These are phyloP conservation scores for Venturia oleaginea DNA, from an alignment of 2,329 filamentous ascomycete genomes.

Conservation along the genomic window DNA sequence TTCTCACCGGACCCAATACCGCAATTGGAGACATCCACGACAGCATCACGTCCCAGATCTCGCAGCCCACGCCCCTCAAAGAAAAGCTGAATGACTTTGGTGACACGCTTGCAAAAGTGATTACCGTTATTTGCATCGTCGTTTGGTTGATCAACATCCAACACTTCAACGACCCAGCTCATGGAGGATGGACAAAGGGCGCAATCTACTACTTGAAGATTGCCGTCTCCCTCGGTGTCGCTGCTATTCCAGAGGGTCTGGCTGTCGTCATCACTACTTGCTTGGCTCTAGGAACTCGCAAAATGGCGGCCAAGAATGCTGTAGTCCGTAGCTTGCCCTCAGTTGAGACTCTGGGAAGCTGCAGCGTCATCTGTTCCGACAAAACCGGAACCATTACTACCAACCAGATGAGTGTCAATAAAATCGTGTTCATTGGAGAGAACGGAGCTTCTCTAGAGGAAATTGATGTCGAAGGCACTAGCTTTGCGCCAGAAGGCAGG, in stretches of 20 bases:
- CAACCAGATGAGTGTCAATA: constrained; percentile 98
- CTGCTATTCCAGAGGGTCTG: constrained; percentile 93
- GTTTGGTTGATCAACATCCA: constrained; percentile 99
- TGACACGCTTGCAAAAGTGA: constrained; percentile 92
- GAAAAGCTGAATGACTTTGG: constrained; percentile 99
- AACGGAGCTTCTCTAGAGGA: constrained; percentile 69
- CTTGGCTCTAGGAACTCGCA: constrained; percentile 86
- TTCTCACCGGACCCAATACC: constrained; percentile 78
- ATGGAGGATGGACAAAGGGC: constrained; percentile 90
- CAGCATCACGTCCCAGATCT: constrained; percentile 96
- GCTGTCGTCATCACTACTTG: constrained; percentile 99
- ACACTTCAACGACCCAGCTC: constrained; percentile 90
- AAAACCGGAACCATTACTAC: constrained; percentile 98
- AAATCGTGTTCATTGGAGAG: constrained; percentile 74
- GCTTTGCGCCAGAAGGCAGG: constrained; percentile 74
- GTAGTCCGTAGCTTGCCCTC: constrained; percentile 94
- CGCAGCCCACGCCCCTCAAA: constrained; percentile 91
- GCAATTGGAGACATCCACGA: constrained; percentile 98
- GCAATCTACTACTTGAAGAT: constrained; percentile 99
- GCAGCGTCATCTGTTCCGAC: constrained; percentile 98
- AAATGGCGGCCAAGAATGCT: constrained; percentile 98
- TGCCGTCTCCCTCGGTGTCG: constrained; percentile 93
- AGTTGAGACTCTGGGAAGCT: constrained; percentile 95
- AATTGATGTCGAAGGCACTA: constrained; percentile 84
- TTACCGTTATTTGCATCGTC: constrained; percentile 89